Evolutionary conservation across 345 rosid species (phyloP).

Genomic region (Gossypium mustelinum): DNA sequence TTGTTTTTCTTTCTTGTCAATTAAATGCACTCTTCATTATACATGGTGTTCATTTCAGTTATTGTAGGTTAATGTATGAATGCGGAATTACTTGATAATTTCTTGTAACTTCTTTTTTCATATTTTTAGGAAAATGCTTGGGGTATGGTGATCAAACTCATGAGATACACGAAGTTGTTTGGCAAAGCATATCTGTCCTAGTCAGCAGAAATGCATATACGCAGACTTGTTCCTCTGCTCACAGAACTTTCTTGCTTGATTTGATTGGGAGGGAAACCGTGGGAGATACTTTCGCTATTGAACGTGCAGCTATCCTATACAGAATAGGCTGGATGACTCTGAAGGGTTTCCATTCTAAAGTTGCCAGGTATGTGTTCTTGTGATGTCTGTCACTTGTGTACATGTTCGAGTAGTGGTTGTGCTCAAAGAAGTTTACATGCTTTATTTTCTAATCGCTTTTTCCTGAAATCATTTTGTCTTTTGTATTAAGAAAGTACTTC

Average conservation of each 20-base stretch:
- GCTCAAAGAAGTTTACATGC: not conserved
- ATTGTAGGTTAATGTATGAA: not conserved
- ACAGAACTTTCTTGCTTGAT: conserved; percentile 42
- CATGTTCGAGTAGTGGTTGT: not conserved
- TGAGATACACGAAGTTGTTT: conserved; percentile 54
- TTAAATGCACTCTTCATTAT: not conserved
- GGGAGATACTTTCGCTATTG: conserved; percentile 60
- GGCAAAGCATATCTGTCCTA: conserved; percentile 50
- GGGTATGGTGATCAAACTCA: conserved; percentile 45
- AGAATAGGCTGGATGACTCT: conserved; percentile 57
- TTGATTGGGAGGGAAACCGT: conserved; percentile 56
- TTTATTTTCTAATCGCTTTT: not conserved
- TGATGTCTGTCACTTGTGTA: not conserved
- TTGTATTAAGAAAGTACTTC: not conserved
- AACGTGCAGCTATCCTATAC: conserved; percentile 65
- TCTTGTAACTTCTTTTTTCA: conserved; percentile 3
- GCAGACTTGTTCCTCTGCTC: conserved; percentile 29
- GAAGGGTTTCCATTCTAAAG: conserved; percentile 44
- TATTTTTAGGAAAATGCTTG: conserved; percentile 67
- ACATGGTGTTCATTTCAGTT: conserved; percentile 4
- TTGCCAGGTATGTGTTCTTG: conserved; percentile 44
- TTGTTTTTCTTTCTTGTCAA: conserved; percentile 6
- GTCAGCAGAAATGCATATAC: conserved; percentile 42
- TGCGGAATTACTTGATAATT: not conserved
- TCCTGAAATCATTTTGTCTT: not conserved